A percentile compares a stretch with the other conserved stretches of the same genome.
Conservation (phyloP, 202 grass and related monocot genomes). For the Schoenoplectus tabernaemontani region DNA sequence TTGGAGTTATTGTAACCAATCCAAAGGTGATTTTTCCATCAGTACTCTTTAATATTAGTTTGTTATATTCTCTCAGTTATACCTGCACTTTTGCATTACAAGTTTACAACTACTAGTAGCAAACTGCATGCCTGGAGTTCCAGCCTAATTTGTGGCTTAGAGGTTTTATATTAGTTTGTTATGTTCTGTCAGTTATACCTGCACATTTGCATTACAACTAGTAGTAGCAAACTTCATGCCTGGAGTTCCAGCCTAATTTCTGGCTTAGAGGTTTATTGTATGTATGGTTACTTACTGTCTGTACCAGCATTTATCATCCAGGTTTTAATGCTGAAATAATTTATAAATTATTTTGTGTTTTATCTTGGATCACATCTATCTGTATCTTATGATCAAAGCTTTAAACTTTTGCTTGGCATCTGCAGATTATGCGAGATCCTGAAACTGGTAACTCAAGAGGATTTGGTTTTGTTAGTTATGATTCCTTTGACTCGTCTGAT, state of each 20-base stretch:
- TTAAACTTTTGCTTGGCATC: slow-evolving; percentile 12
- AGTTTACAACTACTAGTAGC: neutral
- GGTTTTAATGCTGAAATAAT: slow-evolving; percentile 10
- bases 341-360: neutral
- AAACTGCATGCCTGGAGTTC: neutral
- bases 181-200: neutral
- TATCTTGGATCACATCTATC: slow-evolving; percentile 1
- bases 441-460: slow-evolving; percentile 93
- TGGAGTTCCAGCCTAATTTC: neutral
- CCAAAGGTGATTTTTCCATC: slow-evolving; percentile 56
- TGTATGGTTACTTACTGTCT: neutral
- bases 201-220: neutral
- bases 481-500: slow-evolving; percentile 97
- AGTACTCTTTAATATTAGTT: neutral
- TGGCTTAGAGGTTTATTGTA: neutral
- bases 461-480: slow-evolving; percentile 97
- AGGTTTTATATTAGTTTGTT: neutral
- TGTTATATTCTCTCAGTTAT: neutral
- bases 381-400: neutral
- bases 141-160: too few relatives aligned
- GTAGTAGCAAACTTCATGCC: neutral
- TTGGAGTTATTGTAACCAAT: slow-evolving; percentile 96
- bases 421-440: slow-evolving; percentile 92
- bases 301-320: neutral
- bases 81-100: neutral